Percentiles rank a stretch among this genome's conserved stretches.
phyloP scores from a whole-genome alignment of 129 eudicot genomes.

The Smallanthus sonchifolius region DNA sequence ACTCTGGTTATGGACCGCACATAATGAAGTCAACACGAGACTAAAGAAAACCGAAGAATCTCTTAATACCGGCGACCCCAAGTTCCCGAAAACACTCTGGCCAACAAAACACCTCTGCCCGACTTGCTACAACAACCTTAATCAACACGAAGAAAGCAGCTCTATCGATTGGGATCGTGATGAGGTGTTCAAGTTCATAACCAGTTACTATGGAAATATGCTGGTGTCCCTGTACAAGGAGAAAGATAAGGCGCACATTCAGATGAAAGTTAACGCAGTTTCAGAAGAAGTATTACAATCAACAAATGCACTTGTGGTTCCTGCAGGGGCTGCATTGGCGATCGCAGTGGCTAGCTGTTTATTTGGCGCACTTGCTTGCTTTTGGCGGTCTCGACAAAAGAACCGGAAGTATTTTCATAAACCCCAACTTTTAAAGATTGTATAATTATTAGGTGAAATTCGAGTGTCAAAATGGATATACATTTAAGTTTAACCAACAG shows the following conservation, averaged over 20 bases:
- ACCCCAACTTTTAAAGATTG: slow-evolving; percentile 70
- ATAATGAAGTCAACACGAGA: slow-evolving; percentile 78
- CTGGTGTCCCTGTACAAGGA: slow-evolving; percentile 47
- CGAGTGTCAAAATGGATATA: slow-evolving; percentile 1
- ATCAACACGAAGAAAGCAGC: slow-evolving; percentile 20
- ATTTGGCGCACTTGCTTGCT: slow-evolving; percentile 91
- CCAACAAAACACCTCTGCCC: slow-evolving; percentile 89
- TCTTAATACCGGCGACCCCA: slow-evolving; percentile 67
- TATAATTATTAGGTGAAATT: slow-evolving; percentile 34
- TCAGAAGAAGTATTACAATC: slow-evolving; percentile 49
- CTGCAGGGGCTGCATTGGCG: slow-evolving; percentile 81
- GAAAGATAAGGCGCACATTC: slow-evolving; percentile 40
- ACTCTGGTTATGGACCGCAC: slow-evolving; percentile 93
- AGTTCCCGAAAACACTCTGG: slow-evolving; percentile 79
- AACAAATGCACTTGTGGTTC: slow-evolving; percentile 68
- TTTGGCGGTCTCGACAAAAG: slow-evolving; percentile 90
- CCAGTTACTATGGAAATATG: slow-evolving; percentile 60
- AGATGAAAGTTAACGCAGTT: slow-evolving; percentile 8
- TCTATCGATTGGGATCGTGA: slow-evolving; percentile 55
- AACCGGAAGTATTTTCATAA: slow-evolving; percentile 81
- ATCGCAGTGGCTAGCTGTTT: slow-evolving; percentile 93
- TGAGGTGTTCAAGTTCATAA: slow-evolving; percentile 70
- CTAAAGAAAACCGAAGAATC: slow-evolving; percentile 67
- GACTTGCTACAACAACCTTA: slow-evolving; percentile 38
- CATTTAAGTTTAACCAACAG: not conserved